Percentiles rank a stretch among this genome's conserved stretches.
Conservation (phyloP, 1,284 basidiomycete species). For the Austropuccinia psidii region DNA sequence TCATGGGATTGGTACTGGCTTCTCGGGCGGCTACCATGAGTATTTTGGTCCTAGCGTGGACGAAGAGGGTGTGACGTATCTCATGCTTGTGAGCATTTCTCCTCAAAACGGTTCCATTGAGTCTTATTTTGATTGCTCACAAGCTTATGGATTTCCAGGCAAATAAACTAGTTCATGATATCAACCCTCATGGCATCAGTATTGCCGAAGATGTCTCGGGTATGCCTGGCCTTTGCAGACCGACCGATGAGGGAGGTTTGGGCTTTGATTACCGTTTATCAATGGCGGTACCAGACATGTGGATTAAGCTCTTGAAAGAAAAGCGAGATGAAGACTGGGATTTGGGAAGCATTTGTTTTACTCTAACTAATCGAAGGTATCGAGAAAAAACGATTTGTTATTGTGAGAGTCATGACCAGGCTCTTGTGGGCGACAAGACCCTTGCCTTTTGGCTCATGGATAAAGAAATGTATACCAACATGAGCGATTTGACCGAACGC, state of each 20-base stretch:
- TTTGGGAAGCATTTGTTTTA: slow-evolving; percentile 76
- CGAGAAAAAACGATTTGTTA: slow-evolving; percentile 89
- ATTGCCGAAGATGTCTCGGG: slow-evolving; percentile 98
- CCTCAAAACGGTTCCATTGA: background rate
- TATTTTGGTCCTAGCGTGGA: slow-evolving; percentile 85
- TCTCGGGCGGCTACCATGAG: slow-evolving; percentile 95
- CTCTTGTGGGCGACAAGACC: slow-evolving; percentile 95
- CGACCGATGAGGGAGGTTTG: slow-evolving; percentile 72
- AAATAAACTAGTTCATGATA: slow-evolving; percentile 74
- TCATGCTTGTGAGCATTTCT: slow-evolving; percentile 75
- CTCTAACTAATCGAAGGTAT: slow-evolving; percentile 79
- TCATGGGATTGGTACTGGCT: slow-evolving; percentile 94
- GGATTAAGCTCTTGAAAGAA: slow-evolving; percentile 98
- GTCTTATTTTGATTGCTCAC: slow-evolving; percentile 11
- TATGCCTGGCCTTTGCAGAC: slow-evolving; percentile 86
- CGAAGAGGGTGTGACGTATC: slow-evolving; percentile 80
- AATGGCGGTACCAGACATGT: slow-evolving; percentile 99
- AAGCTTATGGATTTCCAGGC: slow-evolving; percentile 55
- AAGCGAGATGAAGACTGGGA: slow-evolving; percentile 80
- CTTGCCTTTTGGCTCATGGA: slow-evolving; percentile 99
- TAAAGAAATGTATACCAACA: slow-evolving; percentile 98
- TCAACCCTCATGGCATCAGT: slow-evolving; percentile 73
- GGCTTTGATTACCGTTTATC: slow-evolving; percentile 96
- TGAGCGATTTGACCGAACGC: slow-evolving; percentile 80
- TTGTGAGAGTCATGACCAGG: slow-evolving; percentile 95